These are phyloP conservation scores for Sindora glabra DNA, from an alignment of 306 rosid species.

Conservation along the genomic window DNA sequence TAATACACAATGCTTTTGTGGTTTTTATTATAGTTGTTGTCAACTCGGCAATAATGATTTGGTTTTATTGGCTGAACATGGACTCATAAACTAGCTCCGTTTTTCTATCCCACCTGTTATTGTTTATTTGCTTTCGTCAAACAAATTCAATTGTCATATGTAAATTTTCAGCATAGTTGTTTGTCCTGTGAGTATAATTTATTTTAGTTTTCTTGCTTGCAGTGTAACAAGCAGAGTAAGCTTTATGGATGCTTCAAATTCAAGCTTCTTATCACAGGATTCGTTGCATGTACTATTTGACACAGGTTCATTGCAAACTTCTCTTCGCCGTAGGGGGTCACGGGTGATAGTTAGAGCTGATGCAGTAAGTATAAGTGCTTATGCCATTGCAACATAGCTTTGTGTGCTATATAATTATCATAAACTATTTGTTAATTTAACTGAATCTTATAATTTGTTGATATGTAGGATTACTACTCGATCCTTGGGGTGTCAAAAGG, in stretches of 20 bases:
- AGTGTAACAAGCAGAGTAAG: constrained; percentile 47
- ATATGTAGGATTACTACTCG: constrained; percentile 79
- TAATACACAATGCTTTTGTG: background rate
- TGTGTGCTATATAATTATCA: background rate
- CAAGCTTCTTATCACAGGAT: constrained; percentile 54
- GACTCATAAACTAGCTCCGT: background rate
- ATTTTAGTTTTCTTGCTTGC: constrained; percentile 25
- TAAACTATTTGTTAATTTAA: background rate
- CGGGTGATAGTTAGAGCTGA: constrained; percentile 76
- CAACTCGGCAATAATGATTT: background rate
- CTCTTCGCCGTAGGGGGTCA: constrained; percentile 49
- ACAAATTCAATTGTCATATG: background rate
- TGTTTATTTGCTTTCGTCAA: background rate
- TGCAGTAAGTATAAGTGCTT: constrained; percentile 46
- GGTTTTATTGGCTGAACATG: background rate
- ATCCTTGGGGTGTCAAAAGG: constrained; percentile 84
- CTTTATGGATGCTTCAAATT: constrained; percentile 44
- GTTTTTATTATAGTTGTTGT: background rate
- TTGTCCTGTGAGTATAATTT: constrained; percentile 3
- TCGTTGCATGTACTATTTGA: constrained; percentile 36
- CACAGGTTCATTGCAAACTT: constrained; percentile 37
- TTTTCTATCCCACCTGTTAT: background rate
- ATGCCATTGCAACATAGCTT: constrained; percentile 6
- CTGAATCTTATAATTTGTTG: constrained; percentile 9
- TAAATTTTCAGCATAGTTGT: background rate